Evolutionary conservation across 1,284 basidiomycete species (phyloP).

Genomic region (Xerocomus minutiporus): DNA sequence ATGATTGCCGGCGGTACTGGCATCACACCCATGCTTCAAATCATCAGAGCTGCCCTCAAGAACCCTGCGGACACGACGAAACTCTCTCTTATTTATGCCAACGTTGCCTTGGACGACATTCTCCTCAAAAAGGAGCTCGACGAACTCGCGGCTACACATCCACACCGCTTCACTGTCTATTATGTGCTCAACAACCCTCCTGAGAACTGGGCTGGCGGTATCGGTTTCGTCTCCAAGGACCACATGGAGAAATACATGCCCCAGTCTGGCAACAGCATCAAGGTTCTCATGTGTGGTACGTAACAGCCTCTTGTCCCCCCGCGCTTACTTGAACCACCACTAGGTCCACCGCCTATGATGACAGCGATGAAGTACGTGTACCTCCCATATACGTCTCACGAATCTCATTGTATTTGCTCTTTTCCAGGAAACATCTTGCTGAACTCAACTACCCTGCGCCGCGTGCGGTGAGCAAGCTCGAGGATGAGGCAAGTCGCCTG

Average conservation of each 20-base stretch:
- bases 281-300: slow-evolving; percentile 81
- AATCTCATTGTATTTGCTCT: neutral
- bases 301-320: slow-evolving; percentile 5
- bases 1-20: slow-evolving; percentile 98
- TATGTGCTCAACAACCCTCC: slow-evolving; percentile 96
- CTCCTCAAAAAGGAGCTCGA: slow-evolving; percentile 86
- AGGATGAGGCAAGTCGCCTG: slow-evolving; percentile 66
- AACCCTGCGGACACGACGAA: slow-evolving; percentile 82
- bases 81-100: slow-evolving; percentile 90
- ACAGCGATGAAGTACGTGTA: slow-evolving; percentile 86
- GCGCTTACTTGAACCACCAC: slow-evolving; percentile 2
- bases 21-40: slow-evolving; percentile 98
- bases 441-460: slow-evolving; percentile 86
- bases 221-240: slow-evolving; percentile 92
- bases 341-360: slow-evolving; percentile 94
- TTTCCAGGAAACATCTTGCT: slow-evolving; percentile 75
- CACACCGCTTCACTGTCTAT: slow-evolving; percentile 73
- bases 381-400: neutral
- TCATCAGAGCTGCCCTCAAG: slow-evolving; percentile 86
- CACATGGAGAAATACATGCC: slow-evolving; percentile 80
- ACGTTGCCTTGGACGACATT: slow-evolving; percentile 87
- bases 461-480: slow-evolving; percentile 88
- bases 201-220: slow-evolving; percentile 78
- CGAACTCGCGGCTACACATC: slow-evolving; percentile 65
- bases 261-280: slow-evolving; percentile 61